Evolutionary conservation across 305 asterid genomes (phyloP).

Genomic region (Fraxinus xanthoxyloides): DNA sequence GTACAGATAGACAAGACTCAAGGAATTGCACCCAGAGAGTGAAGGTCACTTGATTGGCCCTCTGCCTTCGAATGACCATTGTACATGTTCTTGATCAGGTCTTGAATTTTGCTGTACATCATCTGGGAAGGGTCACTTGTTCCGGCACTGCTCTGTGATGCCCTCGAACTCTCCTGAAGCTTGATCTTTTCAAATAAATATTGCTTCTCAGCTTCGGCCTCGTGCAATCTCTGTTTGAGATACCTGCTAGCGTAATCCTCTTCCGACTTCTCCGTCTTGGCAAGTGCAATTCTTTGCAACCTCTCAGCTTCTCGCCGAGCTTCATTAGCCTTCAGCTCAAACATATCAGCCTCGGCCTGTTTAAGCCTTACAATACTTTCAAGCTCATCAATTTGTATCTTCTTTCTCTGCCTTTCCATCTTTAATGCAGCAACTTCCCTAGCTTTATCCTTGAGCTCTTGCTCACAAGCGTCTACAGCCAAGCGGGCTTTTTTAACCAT

Average conservation of each 20-base stretch:
- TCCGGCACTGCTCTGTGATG: slow-evolving; percentile 65
- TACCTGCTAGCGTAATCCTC: slow-evolving; percentile 87
- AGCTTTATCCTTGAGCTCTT: slow-evolving; percentile 85
- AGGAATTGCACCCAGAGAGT: slow-evolving; percentile 31
- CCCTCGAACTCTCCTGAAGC: slow-evolving; percentile 78
- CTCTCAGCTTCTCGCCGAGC: slow-evolving; percentile 91
- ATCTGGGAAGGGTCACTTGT: slow-evolving; percentile 48
- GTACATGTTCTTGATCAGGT: slow-evolving; percentile 63
- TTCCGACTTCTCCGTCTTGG: slow-evolving; percentile 76
- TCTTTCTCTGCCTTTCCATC: slow-evolving; percentile 80
- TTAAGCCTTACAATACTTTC: slow-evolving; percentile 82
- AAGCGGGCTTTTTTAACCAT: slow-evolving; percentile 78
- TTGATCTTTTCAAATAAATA: slow-evolving; percentile 74
- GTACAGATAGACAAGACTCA: slow-evolving; percentile 17
- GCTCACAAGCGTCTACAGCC: slow-evolving; percentile 79
- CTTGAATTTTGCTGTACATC: slow-evolving; percentile 65
- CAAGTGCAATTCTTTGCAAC: slow-evolving; percentile 78
- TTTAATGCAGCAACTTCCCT: slow-evolving; percentile 66
- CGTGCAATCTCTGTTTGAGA: slow-evolving; percentile 78
- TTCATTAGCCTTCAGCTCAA: slow-evolving; percentile 80
- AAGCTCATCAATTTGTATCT: slow-evolving; percentile 77
- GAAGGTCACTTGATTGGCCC: slow-evolving; percentile 29
- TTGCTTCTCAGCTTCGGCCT: slow-evolving; percentile 95
- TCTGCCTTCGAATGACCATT: slow-evolving; percentile 34
- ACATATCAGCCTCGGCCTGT: slow-evolving; percentile 91